Evolutionary conservation across 2,329 filamentous ascomycete species (phyloP).

Genomic region (Colletotrichum simmondsii): DNA sequence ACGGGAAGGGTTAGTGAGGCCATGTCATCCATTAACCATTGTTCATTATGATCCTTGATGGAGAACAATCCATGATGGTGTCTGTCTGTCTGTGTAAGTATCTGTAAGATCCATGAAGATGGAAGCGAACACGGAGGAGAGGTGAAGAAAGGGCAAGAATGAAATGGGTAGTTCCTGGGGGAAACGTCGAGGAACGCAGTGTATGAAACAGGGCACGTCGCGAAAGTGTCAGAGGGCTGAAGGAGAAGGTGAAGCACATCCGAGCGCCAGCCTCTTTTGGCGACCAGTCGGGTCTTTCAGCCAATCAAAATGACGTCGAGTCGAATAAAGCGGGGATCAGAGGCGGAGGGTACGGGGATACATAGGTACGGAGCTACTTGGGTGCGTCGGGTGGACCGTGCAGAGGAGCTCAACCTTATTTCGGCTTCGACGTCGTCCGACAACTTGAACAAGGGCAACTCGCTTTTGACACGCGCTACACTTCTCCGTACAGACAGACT

Average conservation of each 20-base stretch:
- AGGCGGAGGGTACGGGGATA: no score
- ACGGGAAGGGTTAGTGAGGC: neutral
- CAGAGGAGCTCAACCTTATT: slow-evolving; percentile 44
- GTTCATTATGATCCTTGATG: no score
- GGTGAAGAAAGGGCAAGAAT: no score
- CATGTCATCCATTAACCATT: no score
- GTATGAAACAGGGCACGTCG: slow-evolving; percentile 45
- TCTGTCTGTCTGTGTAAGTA: no score
- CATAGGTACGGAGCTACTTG: neutral
- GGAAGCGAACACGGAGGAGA: neutral
- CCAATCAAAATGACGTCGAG: neutral
- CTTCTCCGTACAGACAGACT: no score
- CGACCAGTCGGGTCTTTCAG: neutral
- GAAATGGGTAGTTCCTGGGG: neutral
- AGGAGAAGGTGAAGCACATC: slow-evolving; percentile 41
- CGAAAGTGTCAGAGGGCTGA: slow-evolving; percentile 43
- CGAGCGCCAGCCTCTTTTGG: slow-evolving; percentile 30
- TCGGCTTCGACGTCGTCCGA: slow-evolving; percentile 45
- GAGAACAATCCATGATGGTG: no score
- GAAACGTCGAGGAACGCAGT: neutral
- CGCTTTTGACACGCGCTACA: slow-evolving; percentile 24
- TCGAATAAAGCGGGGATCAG: slow-evolving; percentile 35
- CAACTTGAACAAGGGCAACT: slow-evolving; percentile 25
- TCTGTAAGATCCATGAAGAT: neutral
- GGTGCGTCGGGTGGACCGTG: slow-evolving; percentile 1